These are phyloP conservation scores for Trifolium fragiferum DNA, from an alignment of 306 rosid genomes.

Conservation along the genomic window DNA sequence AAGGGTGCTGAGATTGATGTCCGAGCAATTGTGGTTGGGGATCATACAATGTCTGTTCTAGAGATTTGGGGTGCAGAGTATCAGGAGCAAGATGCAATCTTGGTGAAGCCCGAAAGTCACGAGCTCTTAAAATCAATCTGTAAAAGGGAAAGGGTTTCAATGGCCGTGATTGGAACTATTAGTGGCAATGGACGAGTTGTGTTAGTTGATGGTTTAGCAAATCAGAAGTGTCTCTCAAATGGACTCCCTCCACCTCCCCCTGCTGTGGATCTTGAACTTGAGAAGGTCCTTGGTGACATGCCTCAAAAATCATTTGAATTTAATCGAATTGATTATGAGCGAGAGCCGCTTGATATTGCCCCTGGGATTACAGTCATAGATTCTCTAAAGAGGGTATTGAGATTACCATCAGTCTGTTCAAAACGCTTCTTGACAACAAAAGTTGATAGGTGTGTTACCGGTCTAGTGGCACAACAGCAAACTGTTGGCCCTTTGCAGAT, in stretches of 20 bases:
- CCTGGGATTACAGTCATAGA: constrained; percentile 67
- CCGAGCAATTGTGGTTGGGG: constrained; percentile 81
- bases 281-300: constrained; percentile 95
- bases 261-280: constrained; percentile 85
- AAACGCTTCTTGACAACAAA: constrained; percentile 79
- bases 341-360: constrained; percentile 79
- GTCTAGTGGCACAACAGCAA: constrained; percentile 93
- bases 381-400: constrained; percentile 78
- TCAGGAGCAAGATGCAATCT: constrained; percentile 92
- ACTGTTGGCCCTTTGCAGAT: constrained; percentile 92
- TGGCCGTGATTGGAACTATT: constrained; percentile 90
- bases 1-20: constrained; percentile 77
- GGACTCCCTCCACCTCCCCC: constrained; percentile 77
- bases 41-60: constrained; percentile 86
- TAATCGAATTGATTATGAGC: constrained; percentile 55
- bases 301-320: constrained; percentile 78
- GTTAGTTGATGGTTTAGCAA: constrained; percentile 72
- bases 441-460: constrained; percentile 86
- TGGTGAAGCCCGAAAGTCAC: constrained; percentile 80
- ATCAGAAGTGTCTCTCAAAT: constrained; percentile 49
- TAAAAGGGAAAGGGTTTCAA: constrained; percentile 79
- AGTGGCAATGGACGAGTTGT: constrained; percentile 76
- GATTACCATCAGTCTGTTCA: constrained; percentile 85
- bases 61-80: constrained; percentile 98
- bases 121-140: constrained; percentile 70